Evolutionary conservation across 257 asterid species (phyloP).

Genomic region (Lycium ferocissimum): DNA sequence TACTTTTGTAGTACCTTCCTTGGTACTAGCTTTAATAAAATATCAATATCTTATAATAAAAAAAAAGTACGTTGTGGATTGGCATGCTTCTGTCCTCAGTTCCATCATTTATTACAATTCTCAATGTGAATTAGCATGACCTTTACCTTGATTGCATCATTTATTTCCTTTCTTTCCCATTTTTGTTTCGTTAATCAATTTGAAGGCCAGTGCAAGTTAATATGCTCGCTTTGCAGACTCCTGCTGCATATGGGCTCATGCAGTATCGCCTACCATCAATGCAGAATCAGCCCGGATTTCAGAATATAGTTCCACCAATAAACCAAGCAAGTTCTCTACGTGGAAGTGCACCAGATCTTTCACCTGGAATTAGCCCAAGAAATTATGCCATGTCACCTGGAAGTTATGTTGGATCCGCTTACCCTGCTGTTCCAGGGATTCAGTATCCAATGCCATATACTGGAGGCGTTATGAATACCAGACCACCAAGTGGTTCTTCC

Average conservation of each 20-base stretch:
- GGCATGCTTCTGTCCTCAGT: slow-evolving; percentile 19
- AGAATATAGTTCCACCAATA: slow-evolving; percentile 64
- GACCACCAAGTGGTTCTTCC: slow-evolving; percentile 58
- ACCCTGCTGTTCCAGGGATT: slow-evolving; percentile 66
- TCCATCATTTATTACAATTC: background rate
- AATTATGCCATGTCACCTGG: slow-evolving; percentile 68
- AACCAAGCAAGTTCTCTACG: slow-evolving; percentile 69
- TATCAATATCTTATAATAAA: background rate
- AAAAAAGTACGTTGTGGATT: background rate
- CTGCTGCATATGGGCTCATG: slow-evolving; percentile 83
- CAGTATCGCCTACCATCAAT: slow-evolving; percentile 78
- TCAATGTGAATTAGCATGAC: slow-evolving; percentile 12
- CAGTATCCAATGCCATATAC: slow-evolving; percentile 76
- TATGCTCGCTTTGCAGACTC: slow-evolving; percentile 70
- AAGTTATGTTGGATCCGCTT: slow-evolving; percentile 66
- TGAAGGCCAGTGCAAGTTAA: slow-evolving; percentile 44
- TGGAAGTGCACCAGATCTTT: slow-evolving; percentile 69
- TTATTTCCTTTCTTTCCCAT: slow-evolving; percentile 29
- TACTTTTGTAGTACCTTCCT: slow-evolving; percentile 4
- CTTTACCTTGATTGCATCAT: background rate
- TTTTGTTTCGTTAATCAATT: slow-evolving; percentile 38
- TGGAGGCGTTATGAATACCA: slow-evolving; percentile 59
- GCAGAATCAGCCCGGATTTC: slow-evolving; percentile 76
- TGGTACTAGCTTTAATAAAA: background rate
- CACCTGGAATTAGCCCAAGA: slow-evolving; percentile 72